Conservation (phyloP, 768 basidiomycete genomes). For the Xanthoconium stramineum region DNA sequence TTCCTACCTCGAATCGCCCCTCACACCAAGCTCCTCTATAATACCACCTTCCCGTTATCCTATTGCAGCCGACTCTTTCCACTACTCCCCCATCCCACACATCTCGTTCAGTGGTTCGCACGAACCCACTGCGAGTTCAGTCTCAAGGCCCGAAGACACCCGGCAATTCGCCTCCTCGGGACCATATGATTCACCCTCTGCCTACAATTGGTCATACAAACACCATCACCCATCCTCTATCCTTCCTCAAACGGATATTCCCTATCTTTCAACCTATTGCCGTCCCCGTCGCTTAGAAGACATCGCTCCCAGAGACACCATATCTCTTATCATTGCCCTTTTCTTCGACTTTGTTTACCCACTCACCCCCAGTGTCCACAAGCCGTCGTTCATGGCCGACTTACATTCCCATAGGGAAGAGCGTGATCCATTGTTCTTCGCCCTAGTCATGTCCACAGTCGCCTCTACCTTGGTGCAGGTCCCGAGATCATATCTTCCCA, state of each 20-base stretch:
- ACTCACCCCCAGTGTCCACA: conserved; percentile 87
- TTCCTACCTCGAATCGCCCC: conserved; percentile 53
- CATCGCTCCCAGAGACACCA: conserved; percentile 76
- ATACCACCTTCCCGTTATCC: conserved; percentile 69
- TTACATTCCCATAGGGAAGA: conserved; percentile 77
- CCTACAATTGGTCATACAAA: conserved; percentile 71
- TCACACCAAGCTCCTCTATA: conserved; percentile 35
- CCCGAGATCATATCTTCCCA: conserved; percentile 82
- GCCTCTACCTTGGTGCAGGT: conserved; percentile 87
- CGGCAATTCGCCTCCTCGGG: conserved; percentile 43
- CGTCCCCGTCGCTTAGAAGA: conserved; percentile 77
- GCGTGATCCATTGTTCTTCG: conserved; percentile 85
- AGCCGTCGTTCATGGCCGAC: conserved; percentile 90
- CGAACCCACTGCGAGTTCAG: conserved; percentile 32
- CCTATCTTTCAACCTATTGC: conserved; percentile 70
- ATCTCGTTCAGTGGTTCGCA: conserved; percentile 39
- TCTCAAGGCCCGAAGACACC: conserved; percentile 45
- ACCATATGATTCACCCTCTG: conserved; percentile 58
- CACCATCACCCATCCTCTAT: conserved; percentile 52
- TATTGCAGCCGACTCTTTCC: conserved; percentile 67
- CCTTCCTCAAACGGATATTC: conserved; percentile 40
- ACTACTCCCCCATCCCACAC: conserved; percentile 42
- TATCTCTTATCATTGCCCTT: conserved; percentile 77
- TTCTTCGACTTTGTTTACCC: conserved; percentile 96
- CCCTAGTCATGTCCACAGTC: conserved; percentile 85